phyloP scores from a whole-genome alignment of 1,284 basidiomycete species.

The Psilocybe mexicana region DNA sequence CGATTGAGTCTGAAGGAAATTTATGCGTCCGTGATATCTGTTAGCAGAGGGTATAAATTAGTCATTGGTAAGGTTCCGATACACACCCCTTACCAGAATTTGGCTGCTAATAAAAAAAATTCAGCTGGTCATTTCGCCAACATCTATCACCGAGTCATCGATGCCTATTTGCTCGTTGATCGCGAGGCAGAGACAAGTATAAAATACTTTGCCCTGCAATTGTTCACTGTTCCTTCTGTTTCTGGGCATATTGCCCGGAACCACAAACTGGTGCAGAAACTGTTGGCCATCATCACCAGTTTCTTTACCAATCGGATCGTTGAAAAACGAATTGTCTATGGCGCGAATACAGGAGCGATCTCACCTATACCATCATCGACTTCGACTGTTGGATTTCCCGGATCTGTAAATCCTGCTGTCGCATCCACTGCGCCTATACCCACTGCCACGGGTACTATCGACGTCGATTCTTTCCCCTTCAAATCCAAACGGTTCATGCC shows the following conservation, averaged over 20 bases:
- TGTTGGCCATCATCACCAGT: constrained; percentile 80
- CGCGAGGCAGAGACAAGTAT: constrained; percentile 92
- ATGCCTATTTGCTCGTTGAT: constrained; percentile 89
- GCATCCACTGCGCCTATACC: constrained; percentile 14
- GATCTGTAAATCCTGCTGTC: constrained; percentile 9
- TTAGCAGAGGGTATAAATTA: constrained; percentile 76
- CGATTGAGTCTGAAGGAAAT: constrained; percentile 80
- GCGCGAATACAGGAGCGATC: constrained; percentile 19
- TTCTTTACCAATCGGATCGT: constrained; percentile 89
- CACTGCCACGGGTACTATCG: constrained; percentile 45
- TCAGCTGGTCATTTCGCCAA: constrained; percentile 81
- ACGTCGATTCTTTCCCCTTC: constrained; percentile 85
- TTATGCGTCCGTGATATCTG: constrained; percentile 75
- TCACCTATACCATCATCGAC: constrained; percentile 29
- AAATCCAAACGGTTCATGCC: constrained; percentile 93
- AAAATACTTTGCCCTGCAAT: constrained; percentile 87
- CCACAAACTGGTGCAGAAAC: constrained; percentile 72
- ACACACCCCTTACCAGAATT: neutral
- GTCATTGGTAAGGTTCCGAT: constrained; percentile 62
- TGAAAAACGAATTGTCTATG: constrained; percentile 64
- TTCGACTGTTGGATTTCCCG: constrained; percentile 14
- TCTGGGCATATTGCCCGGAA: constrained; percentile 78
- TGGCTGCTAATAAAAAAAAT: constrained; percentile 7
- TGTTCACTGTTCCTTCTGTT: constrained; percentile 88
- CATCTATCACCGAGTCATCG: constrained; percentile 86